Conservation (phyloP, 2,329 filamentous ascomycete genomes). For the Penicillium sp. region DNA sequence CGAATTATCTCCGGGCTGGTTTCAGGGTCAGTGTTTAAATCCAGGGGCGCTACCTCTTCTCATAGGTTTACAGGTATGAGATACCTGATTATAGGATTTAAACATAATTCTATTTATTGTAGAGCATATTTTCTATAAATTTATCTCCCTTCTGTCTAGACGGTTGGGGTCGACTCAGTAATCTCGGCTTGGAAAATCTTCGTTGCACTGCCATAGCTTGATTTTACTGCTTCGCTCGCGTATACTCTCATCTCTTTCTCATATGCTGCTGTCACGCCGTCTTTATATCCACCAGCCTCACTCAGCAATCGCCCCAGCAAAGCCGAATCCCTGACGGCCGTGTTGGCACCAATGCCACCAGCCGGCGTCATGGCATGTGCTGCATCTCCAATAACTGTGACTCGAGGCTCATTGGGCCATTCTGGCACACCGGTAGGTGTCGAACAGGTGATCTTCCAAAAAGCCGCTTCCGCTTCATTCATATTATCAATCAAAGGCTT, state of each 20-base stretch:
- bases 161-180: not conserved
- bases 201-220: not conserved
- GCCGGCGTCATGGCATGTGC: not conserved
- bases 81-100: too few species aligned
- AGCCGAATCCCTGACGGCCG: constrained; percentile 1
- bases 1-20: too few species aligned
- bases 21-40: too few species aligned
- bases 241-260: constrained; percentile 3
- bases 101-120: too few species aligned
- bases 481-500: not conserved
- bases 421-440: not conserved
- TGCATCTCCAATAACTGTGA: not conserved
- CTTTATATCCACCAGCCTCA: not conserved
- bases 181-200: not conserved
- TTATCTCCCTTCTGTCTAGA: not conserved
- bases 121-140: too few species aligned
- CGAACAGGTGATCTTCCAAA: constrained; percentile 1
- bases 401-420: not conserved
- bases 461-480: not conserved
- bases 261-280: not conserved
- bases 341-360: not conserved
- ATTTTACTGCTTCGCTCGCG: not conserved
- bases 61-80: too few species aligned
- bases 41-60: too few species aligned
- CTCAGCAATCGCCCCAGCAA: not conserved